Evolutionary conservation across 257 asterid species (phyloP).

Genomic region (Solanum appendiculatum): DNA sequence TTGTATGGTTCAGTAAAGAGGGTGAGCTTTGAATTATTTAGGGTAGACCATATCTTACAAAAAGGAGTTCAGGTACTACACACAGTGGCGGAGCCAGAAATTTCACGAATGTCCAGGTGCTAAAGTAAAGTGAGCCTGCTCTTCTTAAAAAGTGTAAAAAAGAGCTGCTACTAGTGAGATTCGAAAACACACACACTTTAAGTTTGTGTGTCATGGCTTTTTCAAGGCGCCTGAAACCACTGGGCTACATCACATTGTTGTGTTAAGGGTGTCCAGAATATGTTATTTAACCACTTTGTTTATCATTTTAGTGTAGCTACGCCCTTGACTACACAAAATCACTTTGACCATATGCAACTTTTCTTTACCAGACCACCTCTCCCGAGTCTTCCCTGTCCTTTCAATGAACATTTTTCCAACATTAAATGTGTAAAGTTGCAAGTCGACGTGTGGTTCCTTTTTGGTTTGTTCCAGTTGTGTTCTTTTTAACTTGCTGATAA

Average conservation of each 20-base stretch:
- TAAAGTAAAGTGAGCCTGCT: too few relatives aligned
- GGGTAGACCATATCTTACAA: neutral
- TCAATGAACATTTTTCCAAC: neutral
- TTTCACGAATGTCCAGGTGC: too few relatives aligned
- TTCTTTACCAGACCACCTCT: neutral
- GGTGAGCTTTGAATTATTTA: neutral
- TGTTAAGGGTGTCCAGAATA: too few relatives aligned
- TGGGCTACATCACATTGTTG: neutral
- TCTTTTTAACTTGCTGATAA: neutral
- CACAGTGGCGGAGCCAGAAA: too few relatives aligned
- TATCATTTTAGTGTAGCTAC: too few relatives aligned
- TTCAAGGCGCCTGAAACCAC: neutral
- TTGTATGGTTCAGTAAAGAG: neutral
- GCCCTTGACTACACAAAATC: too few relatives aligned
- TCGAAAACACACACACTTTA: too few relatives aligned
- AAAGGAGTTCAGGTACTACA: neutral
- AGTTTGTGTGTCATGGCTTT: neutral
- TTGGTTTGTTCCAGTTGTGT: neutral
- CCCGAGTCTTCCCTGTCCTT: neutral
- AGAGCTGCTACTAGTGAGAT: too few relatives aligned
- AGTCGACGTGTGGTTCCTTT: neutral
- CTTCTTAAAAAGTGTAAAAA: too few relatives aligned
- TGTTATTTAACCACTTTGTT: neutral
- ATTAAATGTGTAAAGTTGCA: neutral
- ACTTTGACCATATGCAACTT: neutral